phyloP scores from a whole-genome alignment of 23 red algal genomes.

The Agarophyton chilense region DNA sequence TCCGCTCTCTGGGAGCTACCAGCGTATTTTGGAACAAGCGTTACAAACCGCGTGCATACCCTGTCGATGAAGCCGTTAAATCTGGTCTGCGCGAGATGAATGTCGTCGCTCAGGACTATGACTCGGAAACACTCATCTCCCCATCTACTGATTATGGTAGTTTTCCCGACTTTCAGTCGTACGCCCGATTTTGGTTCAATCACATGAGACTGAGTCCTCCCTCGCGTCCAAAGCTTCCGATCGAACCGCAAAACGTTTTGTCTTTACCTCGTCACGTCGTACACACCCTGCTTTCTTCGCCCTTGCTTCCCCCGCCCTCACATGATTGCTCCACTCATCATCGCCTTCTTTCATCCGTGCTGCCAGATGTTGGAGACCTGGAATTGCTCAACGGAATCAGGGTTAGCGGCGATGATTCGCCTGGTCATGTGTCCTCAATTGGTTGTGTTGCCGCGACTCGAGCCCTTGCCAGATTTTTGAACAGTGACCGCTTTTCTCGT shows the following conservation, averaged over 20 bases:
- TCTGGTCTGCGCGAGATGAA: not conserved
- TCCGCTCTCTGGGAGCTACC: slow-evolving; percentile 13
- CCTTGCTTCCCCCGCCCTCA: too few species aligned
- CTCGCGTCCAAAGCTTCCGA: slow-evolving; percentile 27
- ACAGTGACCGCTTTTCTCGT: slow-evolving; percentile 41
- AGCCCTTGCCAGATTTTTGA: slow-evolving; percentile 42
- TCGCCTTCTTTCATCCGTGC: not conserved
- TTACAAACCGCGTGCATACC: slow-evolving; percentile 54
- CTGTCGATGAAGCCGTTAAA: slow-evolving; percentile 54
- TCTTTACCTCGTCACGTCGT: not conserved
- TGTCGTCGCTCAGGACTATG: slow-evolving; percentile 16
- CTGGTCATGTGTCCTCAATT: slow-evolving; percentile 32
- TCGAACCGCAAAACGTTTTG: not conserved
- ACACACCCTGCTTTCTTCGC: not conserved
- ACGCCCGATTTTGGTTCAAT: slow-evolving; percentile 60
- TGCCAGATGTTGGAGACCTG: slow-evolving; percentile 22
- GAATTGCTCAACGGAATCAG: slow-evolving; percentile 27
- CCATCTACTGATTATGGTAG: slow-evolving; percentile 10
- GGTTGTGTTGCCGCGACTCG: slow-evolving; percentile 39
- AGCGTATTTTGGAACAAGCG: slow-evolving; percentile 74
- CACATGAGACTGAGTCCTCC: slow-evolving; percentile 34
- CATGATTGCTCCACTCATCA: not conserved
- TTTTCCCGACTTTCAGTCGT: slow-evolving; percentile 66
- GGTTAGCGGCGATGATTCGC: slow-evolving; percentile 18
- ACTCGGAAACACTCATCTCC: slow-evolving; percentile 53